Percentiles rank a stretch among this genome's conserved stretches.
phyloP scores from a whole-genome alignment of 768 basidiomycete species.

The Postia placenta region DNA sequence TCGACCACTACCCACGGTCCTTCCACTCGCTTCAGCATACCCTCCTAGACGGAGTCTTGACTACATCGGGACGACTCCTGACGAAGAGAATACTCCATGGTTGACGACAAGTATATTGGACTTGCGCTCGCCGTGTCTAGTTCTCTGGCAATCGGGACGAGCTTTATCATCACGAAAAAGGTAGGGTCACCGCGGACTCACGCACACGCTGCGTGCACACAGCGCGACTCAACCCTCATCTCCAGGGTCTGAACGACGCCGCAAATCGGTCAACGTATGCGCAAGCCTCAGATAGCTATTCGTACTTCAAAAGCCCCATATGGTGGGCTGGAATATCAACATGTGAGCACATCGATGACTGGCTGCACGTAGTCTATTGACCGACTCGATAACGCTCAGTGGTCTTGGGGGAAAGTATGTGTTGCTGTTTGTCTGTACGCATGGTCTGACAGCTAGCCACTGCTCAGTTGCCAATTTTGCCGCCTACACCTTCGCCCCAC shows the following conservation, averaged over 20 bases:
- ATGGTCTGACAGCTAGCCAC: no score
- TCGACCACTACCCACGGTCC: no score
- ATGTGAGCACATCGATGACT: slow-evolving; percentile 47
- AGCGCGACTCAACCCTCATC: no score
- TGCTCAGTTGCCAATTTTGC: slow-evolving; percentile 79
- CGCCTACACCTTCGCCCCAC: slow-evolving; percentile 95
- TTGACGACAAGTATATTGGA: slow-evolving; percentile 96
- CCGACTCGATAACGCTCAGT: no score
- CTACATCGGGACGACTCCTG: no score
- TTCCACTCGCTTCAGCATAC: no score
- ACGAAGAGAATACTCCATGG: no score
- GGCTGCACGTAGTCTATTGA: background rate
- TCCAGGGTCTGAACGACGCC: slow-evolving; percentile 88
- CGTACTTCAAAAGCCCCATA: slow-evolving; percentile 85
- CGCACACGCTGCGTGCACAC: background rate
- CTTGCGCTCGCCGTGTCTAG: slow-evolving; percentile 82
- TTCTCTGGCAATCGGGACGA: slow-evolving; percentile 85
- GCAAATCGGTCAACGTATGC: slow-evolving; percentile 47
- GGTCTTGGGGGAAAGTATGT: slow-evolving; percentile 84
- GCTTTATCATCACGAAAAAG: slow-evolving; percentile 99
- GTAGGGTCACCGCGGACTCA: no score
- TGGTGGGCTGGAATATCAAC: slow-evolving; percentile 98
- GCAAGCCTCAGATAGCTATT: slow-evolving; percentile 72
- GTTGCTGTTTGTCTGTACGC: slow-evolving; percentile 1
- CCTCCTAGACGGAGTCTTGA: no score